Percentiles rank a stretch among this genome's conserved stretches.
phyloP scores from a whole-genome alignment of 306 rosid genomes.

The Parietaria judaica region DNA sequence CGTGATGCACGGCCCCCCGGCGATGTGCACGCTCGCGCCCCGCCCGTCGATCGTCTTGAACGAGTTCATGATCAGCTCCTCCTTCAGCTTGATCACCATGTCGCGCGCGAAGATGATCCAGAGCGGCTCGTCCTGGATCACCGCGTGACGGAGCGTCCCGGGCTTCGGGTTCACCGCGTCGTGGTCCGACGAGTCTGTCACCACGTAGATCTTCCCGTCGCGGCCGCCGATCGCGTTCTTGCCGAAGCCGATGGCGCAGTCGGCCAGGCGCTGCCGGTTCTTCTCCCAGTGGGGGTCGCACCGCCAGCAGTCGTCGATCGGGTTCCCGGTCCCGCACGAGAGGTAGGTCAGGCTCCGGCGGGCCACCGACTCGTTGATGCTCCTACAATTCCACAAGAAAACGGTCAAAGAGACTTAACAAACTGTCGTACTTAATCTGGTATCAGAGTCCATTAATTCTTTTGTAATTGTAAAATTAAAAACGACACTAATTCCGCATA shows the following conservation, averaged over 20 bases:
- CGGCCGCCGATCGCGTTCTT: slow-evolving; percentile 81
- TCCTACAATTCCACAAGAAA: slow-evolving; percentile 20
- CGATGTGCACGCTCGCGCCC: slow-evolving; percentile 88
- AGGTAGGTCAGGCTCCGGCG: slow-evolving; percentile 76
- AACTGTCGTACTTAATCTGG: too few species aligned
- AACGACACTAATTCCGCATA: too few species aligned
- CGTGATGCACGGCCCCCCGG: slow-evolving; percentile 96
- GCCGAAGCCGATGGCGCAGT: slow-evolving; percentile 92
- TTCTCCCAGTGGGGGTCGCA: slow-evolving; percentile 79
- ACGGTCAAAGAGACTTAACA: too few species aligned
- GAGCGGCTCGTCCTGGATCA: slow-evolving; percentile 81
- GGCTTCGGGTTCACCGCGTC: slow-evolving; percentile 67
- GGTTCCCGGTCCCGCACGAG: slow-evolving; percentile 84
- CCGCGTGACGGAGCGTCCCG: slow-evolving; percentile 81
- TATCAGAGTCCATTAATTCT: too few species aligned
- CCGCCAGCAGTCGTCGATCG: slow-evolving; percentile 97
- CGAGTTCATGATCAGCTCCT: slow-evolving; percentile 89
- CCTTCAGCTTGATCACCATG: slow-evolving; percentile 78
- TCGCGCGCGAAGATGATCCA: slow-evolving; percentile 90
- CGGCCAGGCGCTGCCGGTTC: slow-evolving; percentile 81
- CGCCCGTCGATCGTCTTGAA: slow-evolving; percentile 90
- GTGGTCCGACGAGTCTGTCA: slow-evolving; percentile 63
- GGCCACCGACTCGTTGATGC: slow-evolving; percentile 47
- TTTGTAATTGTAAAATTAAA: too few species aligned
- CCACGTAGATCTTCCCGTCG: slow-evolving; percentile 66